Evolutionary conservation across 306 rosid genomes (phyloP).

Genomic region (Herpetospermum pedunculosum): DNA sequence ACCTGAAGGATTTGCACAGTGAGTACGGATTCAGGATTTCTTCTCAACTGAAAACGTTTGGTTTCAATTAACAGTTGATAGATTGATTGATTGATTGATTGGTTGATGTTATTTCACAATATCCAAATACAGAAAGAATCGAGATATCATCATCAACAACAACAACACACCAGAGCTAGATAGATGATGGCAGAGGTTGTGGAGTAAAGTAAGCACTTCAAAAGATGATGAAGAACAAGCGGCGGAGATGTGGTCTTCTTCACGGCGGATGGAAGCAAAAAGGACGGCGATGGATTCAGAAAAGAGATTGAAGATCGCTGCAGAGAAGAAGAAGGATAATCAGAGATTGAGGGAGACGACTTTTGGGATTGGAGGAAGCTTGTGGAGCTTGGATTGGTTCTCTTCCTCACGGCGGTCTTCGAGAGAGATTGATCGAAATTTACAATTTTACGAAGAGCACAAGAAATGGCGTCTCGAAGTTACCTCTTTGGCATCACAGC

Average conservation of each 20-base stretch:
- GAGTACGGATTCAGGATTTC: background rate
- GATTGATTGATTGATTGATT: background rate
- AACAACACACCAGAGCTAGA: background rate
- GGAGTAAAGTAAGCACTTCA: background rate
- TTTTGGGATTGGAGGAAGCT: background rate
- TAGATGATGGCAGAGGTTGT: background rate
- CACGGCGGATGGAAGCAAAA: background rate
- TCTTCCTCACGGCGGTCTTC: constrained; percentile 4
- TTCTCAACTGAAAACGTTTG: background rate
- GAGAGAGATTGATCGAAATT: constrained; percentile 3
- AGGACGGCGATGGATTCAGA: background rate
- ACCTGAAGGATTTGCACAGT: background rate
- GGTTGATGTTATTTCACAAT: background rate
- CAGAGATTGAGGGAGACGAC: background rate
- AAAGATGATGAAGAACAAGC: background rate
- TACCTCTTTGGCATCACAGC: background rate
- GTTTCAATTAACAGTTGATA: background rate
- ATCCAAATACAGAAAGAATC: background rate
- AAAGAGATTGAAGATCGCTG: background rate
- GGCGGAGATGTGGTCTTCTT: background rate
- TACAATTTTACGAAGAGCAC: background rate
- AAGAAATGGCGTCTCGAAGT: background rate
- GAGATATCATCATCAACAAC: background rate
- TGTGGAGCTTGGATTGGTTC: constrained; percentile 1
- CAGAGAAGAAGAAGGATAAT: background rate